Conservation (phyloP, 257 asterid genomes). For the Misopates orontium region DNA sequence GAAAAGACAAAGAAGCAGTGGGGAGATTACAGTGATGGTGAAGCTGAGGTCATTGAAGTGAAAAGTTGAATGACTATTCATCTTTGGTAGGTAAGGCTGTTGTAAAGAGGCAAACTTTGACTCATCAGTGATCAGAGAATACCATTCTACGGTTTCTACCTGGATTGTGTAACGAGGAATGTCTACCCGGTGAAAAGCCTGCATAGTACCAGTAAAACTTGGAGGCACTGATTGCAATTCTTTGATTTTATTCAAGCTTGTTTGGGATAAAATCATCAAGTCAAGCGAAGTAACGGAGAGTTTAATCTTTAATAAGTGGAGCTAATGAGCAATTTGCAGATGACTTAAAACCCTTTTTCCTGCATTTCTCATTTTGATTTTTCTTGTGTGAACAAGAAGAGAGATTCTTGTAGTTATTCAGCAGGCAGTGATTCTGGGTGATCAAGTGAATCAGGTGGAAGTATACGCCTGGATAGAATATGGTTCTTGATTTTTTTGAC, state of each 20-base stretch:
- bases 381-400: neutral
- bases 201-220: constrained; percentile 11
- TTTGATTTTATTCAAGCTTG: constrained; percentile 24
- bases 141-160: neutral
- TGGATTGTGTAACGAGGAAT: constrained; percentile 16
- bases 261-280: constrained; percentile 29
- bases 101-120: neutral
- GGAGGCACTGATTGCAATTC: constrained; percentile 20
- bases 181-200: constrained; percentile 19
- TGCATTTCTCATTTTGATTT: neutral
- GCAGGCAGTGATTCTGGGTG: constrained; percentile 17
- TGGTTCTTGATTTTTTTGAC: constrained; percentile 24
- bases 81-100: constrained; percentile 9
- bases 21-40: constrained; percentile 85
- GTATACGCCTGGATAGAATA: constrained; percentile 11
- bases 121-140: neutral
- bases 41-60: constrained; percentile 57
- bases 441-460: constrained; percentile 17
- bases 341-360: neutral
- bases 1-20: constrained; percentile 53
- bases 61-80: constrained; percentile 35
- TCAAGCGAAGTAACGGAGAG: constrained; percentile 22
- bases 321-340: constrained; percentile 4
- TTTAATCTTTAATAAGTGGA: constrained; percentile 20
- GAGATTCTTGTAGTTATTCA: neutral